Conservation (phyloP, 306 rosid species). For the Fragaria vesca region DNA sequence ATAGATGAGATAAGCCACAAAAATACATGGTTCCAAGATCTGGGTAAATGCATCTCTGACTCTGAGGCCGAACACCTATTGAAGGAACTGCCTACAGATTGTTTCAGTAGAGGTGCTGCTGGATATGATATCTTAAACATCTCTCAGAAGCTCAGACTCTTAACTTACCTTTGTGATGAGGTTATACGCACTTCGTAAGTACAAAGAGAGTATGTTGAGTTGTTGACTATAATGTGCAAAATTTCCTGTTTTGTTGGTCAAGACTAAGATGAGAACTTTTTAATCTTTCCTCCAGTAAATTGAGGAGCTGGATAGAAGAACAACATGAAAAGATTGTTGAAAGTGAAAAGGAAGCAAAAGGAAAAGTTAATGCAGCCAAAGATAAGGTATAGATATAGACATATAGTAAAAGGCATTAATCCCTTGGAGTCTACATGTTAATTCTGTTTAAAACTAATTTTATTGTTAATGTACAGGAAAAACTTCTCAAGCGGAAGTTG, state of each 20-base stretch:
- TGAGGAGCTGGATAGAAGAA: conserved; percentile 49
- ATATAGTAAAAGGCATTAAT: neutral
- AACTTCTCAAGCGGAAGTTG: conserved; percentile 37
- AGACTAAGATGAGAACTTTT: conserved; percentile 6
- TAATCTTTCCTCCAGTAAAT: conserved; percentile 29
- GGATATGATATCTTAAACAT: conserved; percentile 39
- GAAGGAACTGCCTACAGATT: conserved; percentile 31
- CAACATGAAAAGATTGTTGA: conserved; percentile 32
- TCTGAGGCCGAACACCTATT: conserved; percentile 30
- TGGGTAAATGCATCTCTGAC: conserved; percentile 38
- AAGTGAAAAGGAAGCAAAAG: conserved; percentile 35
- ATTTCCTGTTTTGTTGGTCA: neutral
- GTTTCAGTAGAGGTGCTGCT: conserved; percentile 25
- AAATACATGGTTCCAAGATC: conserved; percentile 41
- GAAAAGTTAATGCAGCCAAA: conserved; percentile 38
- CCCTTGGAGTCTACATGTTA: neutral
- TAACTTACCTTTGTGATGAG: conserved; percentile 55
- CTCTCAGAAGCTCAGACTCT: conserved; percentile 40
- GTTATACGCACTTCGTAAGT: conserved; percentile 51
- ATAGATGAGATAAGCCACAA: conserved; percentile 20
- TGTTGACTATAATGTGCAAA: neutral
- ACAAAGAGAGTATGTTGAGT: neutral
- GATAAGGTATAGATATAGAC: conserved; percentile 34
- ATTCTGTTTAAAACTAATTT: neutral
- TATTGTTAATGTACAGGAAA: conserved; percentile 30